These are phyloP conservation scores for Penicillium paneum DNA, from an alignment of 2,329 filamentous ascomycete species.

Conservation along the genomic window DNA sequence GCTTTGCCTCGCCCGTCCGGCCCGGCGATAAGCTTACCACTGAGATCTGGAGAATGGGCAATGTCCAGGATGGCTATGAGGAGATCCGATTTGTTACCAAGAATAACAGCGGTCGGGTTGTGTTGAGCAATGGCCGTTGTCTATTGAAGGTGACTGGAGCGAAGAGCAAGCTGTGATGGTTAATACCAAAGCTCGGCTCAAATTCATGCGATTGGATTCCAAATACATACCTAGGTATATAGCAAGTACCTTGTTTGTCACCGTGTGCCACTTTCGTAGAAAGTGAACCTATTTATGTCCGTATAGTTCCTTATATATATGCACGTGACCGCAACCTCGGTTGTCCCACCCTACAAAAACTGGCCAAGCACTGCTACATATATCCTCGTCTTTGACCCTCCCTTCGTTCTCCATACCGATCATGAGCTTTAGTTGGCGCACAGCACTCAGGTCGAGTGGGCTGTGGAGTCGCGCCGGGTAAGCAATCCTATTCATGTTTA, in stretches of 20 bases:
- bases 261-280: no score
- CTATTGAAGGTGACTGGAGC: constrained; percentile 64
- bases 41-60: constrained; percentile 76
- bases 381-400: not conserved
- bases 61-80: constrained; percentile 62
- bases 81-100: constrained; percentile 77
- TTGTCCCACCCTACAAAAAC: not conserved
- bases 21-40: constrained; percentile 79
- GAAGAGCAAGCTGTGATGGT: constrained; percentile 61
- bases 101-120: constrained; percentile 77
- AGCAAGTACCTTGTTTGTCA: not conserved
- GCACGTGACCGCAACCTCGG: constrained; percentile 10
- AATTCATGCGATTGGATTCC: not conserved
- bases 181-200: not conserved
- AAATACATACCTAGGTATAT: not conserved
- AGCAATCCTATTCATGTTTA: not conserved
- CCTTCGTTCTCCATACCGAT: not conserved
- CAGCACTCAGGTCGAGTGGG: not conserved
- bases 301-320: not conserved
- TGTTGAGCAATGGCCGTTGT: constrained; percentile 81
- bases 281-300: not conserved
- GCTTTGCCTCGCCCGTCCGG: constrained; percentile 80
- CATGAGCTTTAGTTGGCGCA: constrained; percentile 1
- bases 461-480: constrained; percentile 1
- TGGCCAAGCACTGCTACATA: not conserved